Evolutionary conservation across 2,329 filamentous ascomycete genomes (phyloP).

Genomic region (Colletotrichum camelliae): DNA sequence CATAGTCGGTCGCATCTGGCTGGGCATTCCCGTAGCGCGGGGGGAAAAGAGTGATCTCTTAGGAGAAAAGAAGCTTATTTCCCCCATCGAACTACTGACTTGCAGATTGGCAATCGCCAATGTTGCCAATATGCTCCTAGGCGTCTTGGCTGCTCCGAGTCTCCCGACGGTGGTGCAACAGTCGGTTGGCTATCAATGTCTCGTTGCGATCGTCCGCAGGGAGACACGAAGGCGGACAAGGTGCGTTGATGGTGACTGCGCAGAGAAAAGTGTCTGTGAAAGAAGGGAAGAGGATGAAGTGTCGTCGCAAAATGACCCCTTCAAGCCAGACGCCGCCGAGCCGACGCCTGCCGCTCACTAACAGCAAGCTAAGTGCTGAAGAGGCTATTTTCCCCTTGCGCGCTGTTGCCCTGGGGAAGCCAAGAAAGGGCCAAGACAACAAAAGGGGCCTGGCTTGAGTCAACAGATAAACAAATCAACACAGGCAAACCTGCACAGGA

Average conservation of each 20-base stretch:
- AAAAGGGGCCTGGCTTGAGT: background rate
- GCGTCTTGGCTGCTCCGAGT: background rate
- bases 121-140: background rate
- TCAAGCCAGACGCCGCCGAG: background rate
- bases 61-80: background rate
- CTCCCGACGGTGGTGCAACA: background rate
- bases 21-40: background rate
- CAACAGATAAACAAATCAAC: slow-evolving; percentile 7
- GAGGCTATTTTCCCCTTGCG: background rate
- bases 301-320: slow-evolving; percentile 11
- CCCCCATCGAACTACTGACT: background rate
- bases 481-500: background rate
- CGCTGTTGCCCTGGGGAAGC: slow-evolving; percentile 13
- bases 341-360: slow-evolving; percentile 7
- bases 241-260: background rate
- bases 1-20: background rate
- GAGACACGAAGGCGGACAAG: background rate
- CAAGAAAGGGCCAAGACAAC: background rate
- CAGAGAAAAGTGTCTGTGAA: background rate
- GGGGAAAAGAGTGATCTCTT: background rate
- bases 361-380: background rate
- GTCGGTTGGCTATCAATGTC: background rate
- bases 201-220: background rate
- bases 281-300: background rate
- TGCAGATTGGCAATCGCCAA: slow-evolving; percentile 1